Evolutionary conservation across 768 basidiomycete species (phyloP).

Genomic region (Mycena olivaceomarginata): DNA sequence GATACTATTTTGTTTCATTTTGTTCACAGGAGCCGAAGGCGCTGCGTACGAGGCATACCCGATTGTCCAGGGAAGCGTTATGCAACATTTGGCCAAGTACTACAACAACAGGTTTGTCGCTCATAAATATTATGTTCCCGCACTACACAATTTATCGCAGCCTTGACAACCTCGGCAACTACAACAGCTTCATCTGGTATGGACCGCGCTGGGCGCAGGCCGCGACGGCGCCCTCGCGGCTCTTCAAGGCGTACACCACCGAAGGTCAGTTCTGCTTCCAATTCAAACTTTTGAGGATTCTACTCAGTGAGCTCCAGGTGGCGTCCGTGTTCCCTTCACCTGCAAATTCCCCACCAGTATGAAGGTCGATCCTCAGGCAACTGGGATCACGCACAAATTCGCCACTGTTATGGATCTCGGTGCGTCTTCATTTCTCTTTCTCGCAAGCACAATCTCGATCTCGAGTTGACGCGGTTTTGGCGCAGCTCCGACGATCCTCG

Average conservation of each 20-base stretch:
- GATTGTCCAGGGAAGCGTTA: slow-evolving; percentile 21
- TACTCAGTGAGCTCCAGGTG: slow-evolving; percentile 7
- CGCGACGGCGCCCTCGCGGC: slow-evolving; percentile 20
- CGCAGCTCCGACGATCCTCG: slow-evolving; percentile 26
- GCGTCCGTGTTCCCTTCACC: slow-evolving; percentile 26
- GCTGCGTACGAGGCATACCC: slow-evolving; percentile 25
- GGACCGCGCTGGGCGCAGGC: slow-evolving; percentile 30
- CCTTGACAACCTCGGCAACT: slow-evolving; percentile 27
- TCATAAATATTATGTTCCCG: not conserved
- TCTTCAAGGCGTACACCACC: slow-evolving; percentile 22
- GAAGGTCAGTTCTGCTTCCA: not conserved
- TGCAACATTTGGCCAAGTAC: slow-evolving; percentile 30
- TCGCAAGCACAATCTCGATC: not conserved
- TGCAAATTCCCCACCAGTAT: slow-evolving; percentile 19
- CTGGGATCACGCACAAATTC: slow-evolving; percentile 25
- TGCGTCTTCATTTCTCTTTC: not conserved
- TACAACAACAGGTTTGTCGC: slow-evolving; percentile 24
- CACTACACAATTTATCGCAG: not conserved
- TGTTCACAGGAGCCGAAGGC: slow-evolving; percentile 15
- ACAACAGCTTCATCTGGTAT: slow-evolving; percentile 32
- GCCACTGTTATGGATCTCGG: slow-evolving; percentile 25
- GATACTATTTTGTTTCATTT: not conserved
- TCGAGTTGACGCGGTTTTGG: not conserved
- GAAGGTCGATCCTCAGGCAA: slow-evolving; percentile 6
- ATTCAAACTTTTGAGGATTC: not conserved